Base-by-base conservation (phyloP, 2,329 filamentous ascomycete genomes). In the Arthroderma sp. region DNA sequence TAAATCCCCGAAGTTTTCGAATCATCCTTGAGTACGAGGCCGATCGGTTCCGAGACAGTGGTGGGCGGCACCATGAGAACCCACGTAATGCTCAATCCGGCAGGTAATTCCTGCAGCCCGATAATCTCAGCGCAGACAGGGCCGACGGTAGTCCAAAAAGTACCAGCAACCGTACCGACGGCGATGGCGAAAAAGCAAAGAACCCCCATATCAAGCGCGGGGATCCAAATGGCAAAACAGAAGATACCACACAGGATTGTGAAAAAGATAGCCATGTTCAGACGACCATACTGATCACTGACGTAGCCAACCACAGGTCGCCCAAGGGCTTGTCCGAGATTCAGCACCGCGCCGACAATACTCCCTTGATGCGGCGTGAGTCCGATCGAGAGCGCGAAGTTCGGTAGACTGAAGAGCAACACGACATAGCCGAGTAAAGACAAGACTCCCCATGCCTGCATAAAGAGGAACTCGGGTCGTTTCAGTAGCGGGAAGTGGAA, bases 351-450 rank as follows among this genome's bases (percentile, higher is more conserved):
- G 3, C 72, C 72, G n/a, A 81, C 68, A 34, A 78, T 66, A 9
- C 73, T 72, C 0, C 75, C 78, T 56, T 83, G 77, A n/a, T 71
- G 63, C 1, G 74, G 62, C 0, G 67, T 68, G 3, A 83, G 67
- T 0, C 78, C 78, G 32, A 82, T 70, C 0, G 70, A 70, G 5
- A 70, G 63, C 1, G 77, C 76, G 54, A 80, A 83, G 47, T 74
- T 77, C 1, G 80, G 74, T 6, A 83, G 59, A 2, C 72, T 77
- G 61, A 80, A 83, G 2, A 82, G 65, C 1, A 83, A 59, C 0
- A 78, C 73, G 15, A 81, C 73, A 51, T 83, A 83, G 4, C 75
- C 80, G 4, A 83, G 63, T 69, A 81, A 77, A 42, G 70, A 77
- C 49, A 81, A 67, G 47, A 75, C 68, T 0, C 75, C 77, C 64